phyloP scores from a whole-genome alignment of 1,284 basidiomycete genomes.

The Ceratobasidium theobromae region DNA sequence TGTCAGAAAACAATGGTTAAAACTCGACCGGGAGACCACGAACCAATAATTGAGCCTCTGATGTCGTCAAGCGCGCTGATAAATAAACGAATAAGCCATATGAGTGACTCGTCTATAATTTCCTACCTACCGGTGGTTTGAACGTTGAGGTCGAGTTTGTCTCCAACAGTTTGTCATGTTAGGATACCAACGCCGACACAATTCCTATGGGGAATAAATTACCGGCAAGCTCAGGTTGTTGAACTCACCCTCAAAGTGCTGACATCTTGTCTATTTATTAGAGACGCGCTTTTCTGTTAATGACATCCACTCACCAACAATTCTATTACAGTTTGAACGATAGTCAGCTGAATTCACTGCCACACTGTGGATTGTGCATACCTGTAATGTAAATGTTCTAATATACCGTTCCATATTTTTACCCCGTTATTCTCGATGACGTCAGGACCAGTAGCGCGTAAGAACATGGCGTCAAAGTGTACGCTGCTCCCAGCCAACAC shows the following conservation, averaged over 20 bases:
- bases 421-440: constrained; percentile 45
- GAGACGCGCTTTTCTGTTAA: neutral
- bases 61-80: constrained; percentile 21
- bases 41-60: constrained; percentile 13
- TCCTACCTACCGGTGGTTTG: constrained; percentile 12
- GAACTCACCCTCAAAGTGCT: constrained; percentile 3
- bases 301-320: constrained; percentile 16
- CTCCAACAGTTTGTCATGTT: neutral
- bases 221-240: neutral
- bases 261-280: neutral
- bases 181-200: constrained; percentile 25
- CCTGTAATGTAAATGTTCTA: constrained; percentile 23
- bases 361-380: neutral
- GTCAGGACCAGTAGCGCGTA: constrained; percentile 74
- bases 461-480: constrained; percentile 73
- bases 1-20: neutral
- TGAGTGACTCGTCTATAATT: neutral
- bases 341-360: neutral
- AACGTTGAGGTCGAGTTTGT: neutral
- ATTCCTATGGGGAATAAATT: neutral
- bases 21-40: neutral
- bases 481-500: constrained; percentile 81
- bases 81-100: neutral
- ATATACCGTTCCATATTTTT: constrained; percentile 1
- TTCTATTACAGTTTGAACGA: neutral